A percentile compares a stretch with the other conserved stretches of the same genome.
These are phyloP conservation scores for Claviceps sp. DNA, from an alignment of 2,329 filamentous ascomycete genomes.

Conservation along the genomic window DNA sequence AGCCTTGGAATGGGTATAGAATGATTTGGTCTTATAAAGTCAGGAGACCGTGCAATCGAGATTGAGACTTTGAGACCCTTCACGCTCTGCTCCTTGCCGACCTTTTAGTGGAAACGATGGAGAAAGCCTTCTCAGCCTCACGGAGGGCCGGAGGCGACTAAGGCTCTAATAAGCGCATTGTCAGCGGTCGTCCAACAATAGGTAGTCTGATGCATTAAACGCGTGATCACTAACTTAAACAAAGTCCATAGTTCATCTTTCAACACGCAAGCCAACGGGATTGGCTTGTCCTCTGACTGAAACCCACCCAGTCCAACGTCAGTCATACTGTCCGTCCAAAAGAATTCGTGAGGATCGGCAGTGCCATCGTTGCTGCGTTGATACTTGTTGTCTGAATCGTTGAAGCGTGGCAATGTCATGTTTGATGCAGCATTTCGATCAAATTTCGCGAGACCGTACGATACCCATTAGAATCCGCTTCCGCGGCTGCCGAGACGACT, in stretches of 20 bases:
- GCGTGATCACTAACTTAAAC: too few species aligned
- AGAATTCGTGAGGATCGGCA: conserved; percentile 65
- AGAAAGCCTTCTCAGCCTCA: conserved; percentile 43
- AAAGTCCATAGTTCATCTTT: too few species aligned
- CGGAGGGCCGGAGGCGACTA: background rate
- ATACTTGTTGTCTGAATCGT: conserved; percentile 30
- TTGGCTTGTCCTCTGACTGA: conserved; percentile 40
- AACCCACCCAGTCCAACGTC: conserved; percentile 49
- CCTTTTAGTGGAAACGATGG: conserved; percentile 52
- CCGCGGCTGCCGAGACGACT: conserved; percentile 39
- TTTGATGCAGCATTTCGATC: conserved; percentile 46
- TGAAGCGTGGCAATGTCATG: conserved; percentile 38
- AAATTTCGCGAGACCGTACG: conserved; percentile 67
- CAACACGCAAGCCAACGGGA: too few species aligned
- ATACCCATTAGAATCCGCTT: conserved; percentile 63
- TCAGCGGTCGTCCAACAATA: background rate
- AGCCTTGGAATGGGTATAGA: conserved; percentile 67
- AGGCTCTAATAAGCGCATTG: background rate
- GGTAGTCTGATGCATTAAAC: background rate
- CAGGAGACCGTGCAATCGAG: conserved; percentile 66
- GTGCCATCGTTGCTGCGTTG: conserved; percentile 70
- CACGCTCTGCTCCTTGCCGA: conserved; percentile 45
- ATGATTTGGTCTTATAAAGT: conserved; percentile 52
- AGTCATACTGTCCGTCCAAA: conserved; percentile 81
- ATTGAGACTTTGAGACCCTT: conserved; percentile 67